Percentiles rank a stretch among this genome's conserved stretches.
Conservation (phyloP, 2,329 filamentous ascomycete species). For the Metarhizium album region DNA sequence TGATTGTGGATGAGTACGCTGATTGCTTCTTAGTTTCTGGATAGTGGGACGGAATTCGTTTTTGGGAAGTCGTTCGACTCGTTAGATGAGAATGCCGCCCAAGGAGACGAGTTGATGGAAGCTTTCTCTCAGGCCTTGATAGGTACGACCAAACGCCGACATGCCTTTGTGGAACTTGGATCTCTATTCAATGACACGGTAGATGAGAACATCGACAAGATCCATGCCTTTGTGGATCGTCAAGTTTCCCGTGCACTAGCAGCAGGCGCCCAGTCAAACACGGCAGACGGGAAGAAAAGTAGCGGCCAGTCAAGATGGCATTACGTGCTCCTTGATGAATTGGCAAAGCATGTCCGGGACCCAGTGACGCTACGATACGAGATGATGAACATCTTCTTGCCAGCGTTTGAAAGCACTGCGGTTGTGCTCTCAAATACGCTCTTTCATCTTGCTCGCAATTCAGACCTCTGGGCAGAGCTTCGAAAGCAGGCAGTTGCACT, state of each 20-base stretch:
- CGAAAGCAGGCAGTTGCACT: conserved; percentile 3
- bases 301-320: neutral
- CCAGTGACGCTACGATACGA: conserved; percentile 2
- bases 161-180: neutral
- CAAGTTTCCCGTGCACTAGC: conserved; percentile 4
- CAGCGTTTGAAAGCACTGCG: conserved; percentile 4
- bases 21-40: conserved; percentile 2
- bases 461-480: conserved; percentile 5
- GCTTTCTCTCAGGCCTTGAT: conserved; percentile 2
- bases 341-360: conserved; percentile 3
- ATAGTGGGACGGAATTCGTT: conserved; percentile 6
- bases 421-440: conserved; percentile 2
- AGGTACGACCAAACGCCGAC: conserved; percentile 2
- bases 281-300: neutral
- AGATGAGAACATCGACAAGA: conserved; percentile 1
- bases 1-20: neutral
- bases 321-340: conserved; percentile 5
- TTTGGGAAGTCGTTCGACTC: conserved; percentile 4
- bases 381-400: conserved; percentile 7
- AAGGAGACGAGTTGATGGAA: conserved; percentile 3
- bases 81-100: neutral
- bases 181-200: neutral
- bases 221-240: conserved; percentile 6
- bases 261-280: neutral
- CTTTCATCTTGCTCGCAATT: conserved; percentile 5